These are phyloP conservation scores for Suillus subluteus DNA, from an alignment of 768 basidiomycete species.

Conservation along the genomic window DNA sequence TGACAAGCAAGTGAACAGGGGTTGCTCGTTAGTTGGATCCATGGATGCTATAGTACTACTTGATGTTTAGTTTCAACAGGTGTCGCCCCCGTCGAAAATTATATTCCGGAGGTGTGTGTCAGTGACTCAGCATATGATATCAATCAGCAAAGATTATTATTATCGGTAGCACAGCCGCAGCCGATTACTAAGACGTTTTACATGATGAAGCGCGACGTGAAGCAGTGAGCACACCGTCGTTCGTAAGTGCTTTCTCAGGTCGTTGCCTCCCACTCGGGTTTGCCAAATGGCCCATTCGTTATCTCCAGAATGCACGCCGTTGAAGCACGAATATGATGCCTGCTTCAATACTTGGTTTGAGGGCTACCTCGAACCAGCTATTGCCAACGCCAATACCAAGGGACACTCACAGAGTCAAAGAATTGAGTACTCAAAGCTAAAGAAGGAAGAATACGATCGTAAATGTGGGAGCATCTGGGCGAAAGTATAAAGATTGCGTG, in stretches of 20 bases:
- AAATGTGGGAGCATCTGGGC: conserved; percentile 87
- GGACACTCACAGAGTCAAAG: conserved; percentile 48
- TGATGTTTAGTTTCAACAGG: not conserved
- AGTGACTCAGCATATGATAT: not conserved
- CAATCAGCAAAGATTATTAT: not conserved
- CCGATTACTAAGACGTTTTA: not conserved
- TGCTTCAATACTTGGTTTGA: conserved; percentile 99
- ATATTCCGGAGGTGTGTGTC: not conserved
- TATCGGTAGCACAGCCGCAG: not conserved
- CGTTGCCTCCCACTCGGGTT: not conserved
- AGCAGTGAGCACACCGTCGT: not conserved
- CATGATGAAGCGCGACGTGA: no score
- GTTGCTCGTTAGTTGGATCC: conserved; percentile 17
- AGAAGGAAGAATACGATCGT: conserved; percentile 86
- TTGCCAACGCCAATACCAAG: conserved; percentile 42
- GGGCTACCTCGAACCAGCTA: conserved; percentile 88
- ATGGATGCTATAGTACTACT: not conserved
- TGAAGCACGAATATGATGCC: conserved; percentile 88
- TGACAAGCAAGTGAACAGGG: conserved; percentile 84
- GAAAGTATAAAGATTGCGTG: conserved; percentile 78
- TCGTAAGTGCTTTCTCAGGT: not conserved
- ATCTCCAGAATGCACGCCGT: conserved; percentile 81
- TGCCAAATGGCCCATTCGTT: conserved; percentile 76
- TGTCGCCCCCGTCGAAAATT: not conserved
- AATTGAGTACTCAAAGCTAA: conserved; percentile 66